Conservation (phyloP, 495 filamentous ascomycete species). For the Aspergillus cavernicola region DNA sequence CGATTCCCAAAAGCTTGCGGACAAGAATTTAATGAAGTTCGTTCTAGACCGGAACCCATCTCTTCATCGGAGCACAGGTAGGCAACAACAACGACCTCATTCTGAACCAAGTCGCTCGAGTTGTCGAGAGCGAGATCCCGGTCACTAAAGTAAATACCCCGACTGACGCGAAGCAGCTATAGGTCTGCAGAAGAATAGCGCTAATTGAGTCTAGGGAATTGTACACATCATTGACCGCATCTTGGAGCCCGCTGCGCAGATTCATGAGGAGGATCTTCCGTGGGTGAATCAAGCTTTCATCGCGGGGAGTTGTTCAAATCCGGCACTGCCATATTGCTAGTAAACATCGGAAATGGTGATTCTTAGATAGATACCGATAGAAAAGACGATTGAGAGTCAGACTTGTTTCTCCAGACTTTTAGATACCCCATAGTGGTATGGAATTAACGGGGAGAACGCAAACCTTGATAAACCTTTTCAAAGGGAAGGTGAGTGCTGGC, state of each 20-base stretch:
- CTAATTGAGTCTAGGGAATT: neutral
- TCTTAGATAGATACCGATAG: no score
- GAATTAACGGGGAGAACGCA: no score
- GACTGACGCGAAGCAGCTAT: neutral
- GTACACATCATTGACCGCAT: constrained; percentile 1
- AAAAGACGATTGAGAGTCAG: no score
- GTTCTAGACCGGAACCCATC: neutral
- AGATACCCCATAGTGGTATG: no score
- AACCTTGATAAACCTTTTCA: no score
- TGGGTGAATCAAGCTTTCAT: neutral
- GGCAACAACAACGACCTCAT: neutral
- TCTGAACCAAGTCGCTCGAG: neutral
- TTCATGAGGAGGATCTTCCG: neutral
- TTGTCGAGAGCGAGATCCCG: neutral
- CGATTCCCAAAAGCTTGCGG: neutral
- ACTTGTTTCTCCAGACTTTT: no score
- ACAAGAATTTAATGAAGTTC: no score
- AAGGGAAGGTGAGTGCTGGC: no score
- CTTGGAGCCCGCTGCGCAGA: neutral
- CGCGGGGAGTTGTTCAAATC: neutral
- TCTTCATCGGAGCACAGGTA: neutral
- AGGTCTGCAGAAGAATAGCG: neutral
- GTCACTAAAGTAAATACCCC: neutral
- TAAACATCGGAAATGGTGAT: no score
- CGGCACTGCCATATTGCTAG: neutral